A percentile compares a stretch with the other conserved stretches of the same genome.
These are phyloP conservation scores for Aspergillus cejpii DNA, from an alignment of 2,329 filamentous ascomycete species.

Conservation along the genomic window DNA sequence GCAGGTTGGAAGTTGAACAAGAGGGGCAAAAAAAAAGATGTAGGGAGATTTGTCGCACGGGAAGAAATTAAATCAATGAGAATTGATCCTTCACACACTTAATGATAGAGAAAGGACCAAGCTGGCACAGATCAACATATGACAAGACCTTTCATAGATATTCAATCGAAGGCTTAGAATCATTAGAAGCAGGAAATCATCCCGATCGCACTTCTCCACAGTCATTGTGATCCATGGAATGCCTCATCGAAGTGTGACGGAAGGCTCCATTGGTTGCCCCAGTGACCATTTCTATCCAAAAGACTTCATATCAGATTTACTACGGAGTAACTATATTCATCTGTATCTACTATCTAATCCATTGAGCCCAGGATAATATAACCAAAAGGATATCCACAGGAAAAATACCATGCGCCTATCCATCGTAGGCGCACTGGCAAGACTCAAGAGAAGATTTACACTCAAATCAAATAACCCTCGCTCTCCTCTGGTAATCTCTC, in stretches of 20 bases:
- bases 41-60: too few species aligned
- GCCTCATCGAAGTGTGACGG: background rate
- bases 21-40: background rate
- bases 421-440: background rate
- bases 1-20: too few species aligned
- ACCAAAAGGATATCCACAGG: background rate
- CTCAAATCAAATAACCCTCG: constrained; percentile 37
- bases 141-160: too few species aligned
- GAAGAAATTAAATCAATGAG: background rate
- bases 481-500: constrained; percentile 37
- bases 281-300: constrained; percentile 8
- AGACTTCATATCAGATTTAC: background rate
- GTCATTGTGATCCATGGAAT: constrained; percentile 10
- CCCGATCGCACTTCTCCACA: constrained; percentile 4
- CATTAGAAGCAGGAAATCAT: background rate
- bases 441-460: constrained; percentile 2
- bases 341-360: background rate
- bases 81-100: too few species aligned
- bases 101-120: too few species aligned
- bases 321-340: too few species aligned
- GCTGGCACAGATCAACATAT: too few species aligned
- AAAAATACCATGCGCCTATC: background rate
- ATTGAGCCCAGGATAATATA: too few species aligned
- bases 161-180: too few species aligned
- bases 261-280: constrained; percentile 10